phyloP scores from a whole-genome alignment of 2,329 filamentous ascomycete species.

The Diplodia sapinea region DNA sequence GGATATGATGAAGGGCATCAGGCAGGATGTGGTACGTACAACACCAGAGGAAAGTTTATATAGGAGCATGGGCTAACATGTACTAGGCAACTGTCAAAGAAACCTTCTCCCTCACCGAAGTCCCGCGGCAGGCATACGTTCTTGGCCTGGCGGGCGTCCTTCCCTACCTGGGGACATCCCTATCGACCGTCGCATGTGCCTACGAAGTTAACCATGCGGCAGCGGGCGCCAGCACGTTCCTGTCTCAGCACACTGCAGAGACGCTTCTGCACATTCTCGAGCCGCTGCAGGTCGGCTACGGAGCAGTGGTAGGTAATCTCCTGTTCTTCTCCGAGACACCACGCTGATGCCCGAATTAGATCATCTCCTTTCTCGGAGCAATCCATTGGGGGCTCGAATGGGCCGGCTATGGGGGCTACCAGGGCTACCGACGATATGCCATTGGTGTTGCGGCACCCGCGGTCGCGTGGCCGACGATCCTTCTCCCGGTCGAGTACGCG shows the following conservation, averaged over 20 bases:
- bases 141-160: slow-evolving; percentile 59
- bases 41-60: background rate
- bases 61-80: background rate
- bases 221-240: slow-evolving; percentile 65
- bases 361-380: slow-evolving; percentile 91
- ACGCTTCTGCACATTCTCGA: slow-evolving; percentile 76
- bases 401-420: slow-evolving; percentile 68
- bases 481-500: slow-evolving; percentile 83
- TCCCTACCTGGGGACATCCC: slow-evolving; percentile 78
- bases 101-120: slow-evolving; percentile 54
- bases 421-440: slow-evolving; percentile 81
- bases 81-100: slow-evolving; percentile 54
- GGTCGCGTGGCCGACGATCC: slow-evolving; percentile 86
- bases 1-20: slow-evolving; percentile 56
- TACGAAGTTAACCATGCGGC: slow-evolving; percentile 78
- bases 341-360: slow-evolving; percentile 53
- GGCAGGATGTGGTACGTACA: slow-evolving; percentile 43
- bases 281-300: slow-evolving; percentile 88
- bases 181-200: slow-evolving; percentile 80
- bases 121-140: slow-evolving; percentile 56
- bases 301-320: slow-evolving; percentile 71
- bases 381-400: slow-evolving; percentile 94
- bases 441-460: slow-evolving; percentile 80
- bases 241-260: slow-evolving; percentile 73
- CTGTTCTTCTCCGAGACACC: slow-evolving; percentile 4